A percentile compares a stretch with the other conserved stretches of the same genome.
These are phyloP conservation scores for Xylariaceae sp. DNA, from an alignment of 2,329 filamentous ascomycete genomes.

Conservation along the genomic window DNA sequence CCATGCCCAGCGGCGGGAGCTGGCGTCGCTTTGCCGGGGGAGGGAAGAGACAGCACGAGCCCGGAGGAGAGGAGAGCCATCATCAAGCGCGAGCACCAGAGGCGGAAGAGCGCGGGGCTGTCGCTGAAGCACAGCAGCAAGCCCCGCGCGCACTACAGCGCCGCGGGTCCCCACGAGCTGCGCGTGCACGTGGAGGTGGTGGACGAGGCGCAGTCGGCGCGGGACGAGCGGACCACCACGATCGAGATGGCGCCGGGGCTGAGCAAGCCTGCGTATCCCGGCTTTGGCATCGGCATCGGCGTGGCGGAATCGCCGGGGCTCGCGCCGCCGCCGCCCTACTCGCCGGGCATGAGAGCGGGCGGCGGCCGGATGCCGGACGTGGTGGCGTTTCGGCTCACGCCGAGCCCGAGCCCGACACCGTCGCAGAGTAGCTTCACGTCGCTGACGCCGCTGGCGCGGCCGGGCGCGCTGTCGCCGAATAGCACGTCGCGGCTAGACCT, in stretches of 20 bases:
- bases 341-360: background rate
- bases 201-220: background rate
- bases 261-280: background rate
- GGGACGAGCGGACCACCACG: background rate
- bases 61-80: too few relatives aligned
- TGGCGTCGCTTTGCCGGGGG: background rate
- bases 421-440: too few relatives aligned
- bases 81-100: too few relatives aligned
- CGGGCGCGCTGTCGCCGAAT: too few relatives aligned
- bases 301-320: background rate
- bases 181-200: background rate
- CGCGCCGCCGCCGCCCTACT: background rate
- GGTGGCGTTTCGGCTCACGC: too few relatives aligned
- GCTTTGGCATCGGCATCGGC: background rate
- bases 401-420: too few relatives aligned
- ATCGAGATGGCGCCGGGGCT: background rate
- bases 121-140: background rate
- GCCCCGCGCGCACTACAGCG: background rate
- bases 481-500: too few relatives aligned
- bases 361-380: too few relatives aligned
- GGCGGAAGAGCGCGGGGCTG: too few relatives aligned
- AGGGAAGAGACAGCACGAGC: too few relatives aligned
- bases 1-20: background rate
- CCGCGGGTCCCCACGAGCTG: background rate
- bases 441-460: too few relatives aligned